These are phyloP conservation scores for Tricholomella constricta DNA, from an alignment of 768 basidiomycete species.

Conservation along the genomic window DNA sequence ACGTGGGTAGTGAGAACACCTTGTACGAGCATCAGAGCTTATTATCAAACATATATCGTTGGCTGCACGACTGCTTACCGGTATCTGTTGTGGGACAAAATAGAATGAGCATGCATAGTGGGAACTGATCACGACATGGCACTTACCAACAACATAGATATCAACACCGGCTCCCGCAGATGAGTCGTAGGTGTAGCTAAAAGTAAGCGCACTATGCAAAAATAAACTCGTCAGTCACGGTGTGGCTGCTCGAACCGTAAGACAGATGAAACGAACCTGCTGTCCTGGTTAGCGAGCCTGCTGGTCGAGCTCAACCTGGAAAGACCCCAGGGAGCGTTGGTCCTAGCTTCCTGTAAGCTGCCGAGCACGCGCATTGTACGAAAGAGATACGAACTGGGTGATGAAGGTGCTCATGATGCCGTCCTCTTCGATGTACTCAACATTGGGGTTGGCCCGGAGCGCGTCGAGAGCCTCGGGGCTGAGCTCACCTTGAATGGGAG, in stretches of 20 bases:
- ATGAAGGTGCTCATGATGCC: slow-evolving; percentile 26
- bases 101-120: not conserved
- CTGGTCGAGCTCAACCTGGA: slow-evolving; percentile 23
- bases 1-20: slow-evolving; percentile 10
- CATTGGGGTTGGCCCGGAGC: slow-evolving; percentile 24
- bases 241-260: not conserved
- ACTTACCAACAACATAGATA: slow-evolving; percentile 42
- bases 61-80: slow-evolving; percentile 5
- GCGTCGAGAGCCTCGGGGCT: slow-evolving; percentile 22
- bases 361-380: too few species aligned
- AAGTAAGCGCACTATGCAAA: slow-evolving; percentile 10
- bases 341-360: slow-evolving; percentile 14
- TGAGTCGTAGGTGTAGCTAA: slow-evolving; percentile 14
- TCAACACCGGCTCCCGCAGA: slow-evolving; percentile 17
- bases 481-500: slow-evolving; percentile 10
- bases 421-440: slow-evolving; percentile 22
- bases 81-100: slow-evolving; percentile 17
- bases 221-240: not conserved
- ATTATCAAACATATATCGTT: not conserved
- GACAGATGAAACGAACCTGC: slow-evolving; percentile 1
- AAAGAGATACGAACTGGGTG: slow-evolving; percentile 20
- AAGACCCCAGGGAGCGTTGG: slow-evolving; percentile 36
- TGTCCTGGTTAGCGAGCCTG: slow-evolving; percentile 16
- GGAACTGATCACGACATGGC: not conserved
- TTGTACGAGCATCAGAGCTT: not conserved